Evolutionary conservation across 345 rosid species (phyloP).

Genomic region (Gossypium ekmanianum): DNA sequence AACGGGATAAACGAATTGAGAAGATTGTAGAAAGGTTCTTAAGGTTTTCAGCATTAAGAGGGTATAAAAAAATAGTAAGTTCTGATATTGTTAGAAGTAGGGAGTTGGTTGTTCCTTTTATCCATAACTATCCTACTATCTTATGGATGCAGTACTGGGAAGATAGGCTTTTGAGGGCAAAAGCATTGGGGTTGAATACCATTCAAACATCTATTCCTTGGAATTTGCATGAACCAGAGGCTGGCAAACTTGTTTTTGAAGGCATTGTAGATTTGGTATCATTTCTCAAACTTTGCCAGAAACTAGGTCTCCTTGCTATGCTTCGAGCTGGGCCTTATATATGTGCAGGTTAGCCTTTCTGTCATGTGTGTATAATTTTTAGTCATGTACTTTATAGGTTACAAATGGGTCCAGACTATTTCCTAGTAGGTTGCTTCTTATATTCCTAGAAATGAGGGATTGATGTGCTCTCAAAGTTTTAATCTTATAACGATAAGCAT

Average conservation of each 20-base stretch:
- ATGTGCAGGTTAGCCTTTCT: constrained; percentile 62
- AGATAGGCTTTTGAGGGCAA: constrained; percentile 79
- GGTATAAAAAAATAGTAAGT: not conserved
- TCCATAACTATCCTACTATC: not conserved
- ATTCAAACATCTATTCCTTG: constrained; percentile 91
- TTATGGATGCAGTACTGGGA: constrained; percentile 70
- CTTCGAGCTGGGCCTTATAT: constrained; percentile 93
- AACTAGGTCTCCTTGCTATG: constrained; percentile 78
- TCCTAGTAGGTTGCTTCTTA: not conserved
- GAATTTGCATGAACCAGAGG: constrained; percentile 95
- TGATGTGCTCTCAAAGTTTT: not conserved
- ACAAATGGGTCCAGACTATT: not conserved
- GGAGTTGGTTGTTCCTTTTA: constrained; percentile 1
- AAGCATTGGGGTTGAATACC: constrained; percentile 82
- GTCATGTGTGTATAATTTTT: not conserved
- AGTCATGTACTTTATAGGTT: not conserved
- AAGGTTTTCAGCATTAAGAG: not conserved
- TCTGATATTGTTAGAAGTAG: not conserved
- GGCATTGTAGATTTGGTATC: constrained; percentile 72
- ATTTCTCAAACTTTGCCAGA: constrained; percentile 74
- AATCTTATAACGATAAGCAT: not conserved
- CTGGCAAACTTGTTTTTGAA: constrained; percentile 60
- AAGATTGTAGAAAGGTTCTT: not conserved
- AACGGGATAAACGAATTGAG: not conserved
- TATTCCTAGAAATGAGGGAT: not conserved